Evolutionary conservation across 208 protist species (phyloP), one percentile per base, ranked within the genome.

Genomic region (Acanthamoeba sp.): DNA sequence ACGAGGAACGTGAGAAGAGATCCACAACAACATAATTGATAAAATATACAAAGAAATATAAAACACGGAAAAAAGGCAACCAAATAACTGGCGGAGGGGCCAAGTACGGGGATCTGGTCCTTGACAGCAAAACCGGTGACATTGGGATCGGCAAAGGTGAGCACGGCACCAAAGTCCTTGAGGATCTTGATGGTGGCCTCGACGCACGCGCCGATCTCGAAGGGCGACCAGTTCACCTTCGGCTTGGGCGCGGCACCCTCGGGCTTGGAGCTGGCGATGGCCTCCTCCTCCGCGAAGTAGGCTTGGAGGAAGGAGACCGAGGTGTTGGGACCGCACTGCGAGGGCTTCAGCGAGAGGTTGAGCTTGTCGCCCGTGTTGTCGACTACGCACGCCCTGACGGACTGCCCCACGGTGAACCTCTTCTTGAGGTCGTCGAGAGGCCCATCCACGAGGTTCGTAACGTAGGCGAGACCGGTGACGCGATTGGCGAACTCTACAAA

Each of bases 131-230:
- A 94, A 36, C 90, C 90, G 38, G 90, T 94, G 42, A 94, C 90
- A 9, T 55, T 85, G 50, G 69, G 48, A 18, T 57, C 52, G 34
- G 42, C 90, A 29, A 85, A 85, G 32, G 69, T 52, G 22, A 94
- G 40, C 29, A 94, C 90, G 16, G 90, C 73, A 38, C 90, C 90
- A 85, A 85, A 94, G 71, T 94, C 90, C 57, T 94, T 94, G n/a
- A 94, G 32, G 66, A 94, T 85, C 71, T 85, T 80, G 71, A 94
- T 69, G 36, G 62, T 66, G 34, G 48, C 90, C 22, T 94, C 90
- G 32, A 94, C 4, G 36, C 38, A 66, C 24, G 69, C 55, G 29
- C 90, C 90, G 52, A 94, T 94, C 40, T 59, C 57, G 52, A 85
- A 85, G 9, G 24, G n/a, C 45, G 62, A 94, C 71, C 90, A 85